Evolutionary conservation across 106 monocot species (phyloP), one percentile per base, ranked within the genome.

Genomic region (Gastrodia elata): DNA sequence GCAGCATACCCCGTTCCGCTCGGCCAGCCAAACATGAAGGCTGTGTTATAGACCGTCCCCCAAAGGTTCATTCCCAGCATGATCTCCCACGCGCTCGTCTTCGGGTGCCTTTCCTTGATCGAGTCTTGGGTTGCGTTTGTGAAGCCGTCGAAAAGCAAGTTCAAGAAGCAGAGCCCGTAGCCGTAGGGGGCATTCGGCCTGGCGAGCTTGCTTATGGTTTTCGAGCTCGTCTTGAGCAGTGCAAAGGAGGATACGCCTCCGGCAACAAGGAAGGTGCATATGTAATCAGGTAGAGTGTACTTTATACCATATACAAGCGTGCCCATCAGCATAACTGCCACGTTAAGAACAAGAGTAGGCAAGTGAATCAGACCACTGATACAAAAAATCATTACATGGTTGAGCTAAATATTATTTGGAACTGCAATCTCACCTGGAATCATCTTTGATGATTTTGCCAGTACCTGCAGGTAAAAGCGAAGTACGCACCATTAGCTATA

Each of bases 31-130:
- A 98, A 98, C 90, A 91, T 91, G 80, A 73, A 87, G 8, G 88
- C 34, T 32, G 84, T 61, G 56, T 93, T 93, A 67, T 98, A 98
- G 20, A 98, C 83, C 39, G 84, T 88, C 36, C 93, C 97, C 93
- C 97, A 98, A 1, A 98, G 82, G 73, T 98, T 98, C 97, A 98
- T 98, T 26, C 97, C 97, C 25, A 98, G 83, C 97, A 98, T 98
- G 44, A 98, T 93, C 64, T 93, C 93, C 97, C 97, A 98, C 9
- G 97, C 90, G 49, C 81, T 84, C 0, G 97, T 93, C 78, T 93
- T 91, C 20, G 92, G 97, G 39, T 91, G 92, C 97, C 83, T 86
- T 41, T 81, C 69, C 57, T 79, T 88, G 70, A 98, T 93, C 30
- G 90, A 93, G 77, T 98, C 98, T 73, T 98, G 98, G 14, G 98